Evolutionary conservation across 805 yeast genomes (phyloP), one percentile per base, ranked within the genome.

Genomic region (Myxozyma mucilagina): DNA sequence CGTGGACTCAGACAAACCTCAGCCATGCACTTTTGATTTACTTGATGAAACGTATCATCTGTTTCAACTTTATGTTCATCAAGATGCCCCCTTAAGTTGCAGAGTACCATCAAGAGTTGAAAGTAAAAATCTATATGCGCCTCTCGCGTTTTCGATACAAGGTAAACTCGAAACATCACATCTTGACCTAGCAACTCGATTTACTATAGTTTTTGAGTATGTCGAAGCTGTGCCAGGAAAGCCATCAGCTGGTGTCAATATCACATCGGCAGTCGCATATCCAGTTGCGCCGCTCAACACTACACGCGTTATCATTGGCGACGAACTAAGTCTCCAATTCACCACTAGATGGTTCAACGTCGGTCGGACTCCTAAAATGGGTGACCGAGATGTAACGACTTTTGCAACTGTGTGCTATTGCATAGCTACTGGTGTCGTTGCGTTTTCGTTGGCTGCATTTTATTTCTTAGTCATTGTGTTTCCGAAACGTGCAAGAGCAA

Each of bases 11-110:
- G 71, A 72, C 31, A 83, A 80, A 64, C 81, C 81, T 57, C 57
- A 81, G 55, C 80, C 80, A 65, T 88, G 94, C 70, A 83, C 92
- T 1, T 75, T 88, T 31, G 74, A 74, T 5, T 79, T 88, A 52
- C 78, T 81, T 13, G 93, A 88, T 71, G 87, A 85, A 66, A 68
- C 84, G 44, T 88, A 81, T 70, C 94, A 88, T 69, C 71, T 87
- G 60, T 86, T 88, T 72, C 93, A 88, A 74, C 76, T 87, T 50
- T 87, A 87, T 70, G 76, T 88, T 47, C 94, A 88, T 72, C 87
- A 87, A 70, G 94, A 88, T 71, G 84, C 82, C 8, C 94, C 94
- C 34, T 83, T 85, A 70, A 80, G 87, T 50, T 88, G 94, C 72
- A 76, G 87, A 57, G 66, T 86, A 9, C 87, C 88, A 3, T 72